A percentile compares a stretch with the other conserved stretches of the same genome.
These are phyloP conservation scores for Fusarium pininemorale DNA, from an alignment of 2,329 filamentous ascomycete genomes.

Conservation along the genomic window DNA sequence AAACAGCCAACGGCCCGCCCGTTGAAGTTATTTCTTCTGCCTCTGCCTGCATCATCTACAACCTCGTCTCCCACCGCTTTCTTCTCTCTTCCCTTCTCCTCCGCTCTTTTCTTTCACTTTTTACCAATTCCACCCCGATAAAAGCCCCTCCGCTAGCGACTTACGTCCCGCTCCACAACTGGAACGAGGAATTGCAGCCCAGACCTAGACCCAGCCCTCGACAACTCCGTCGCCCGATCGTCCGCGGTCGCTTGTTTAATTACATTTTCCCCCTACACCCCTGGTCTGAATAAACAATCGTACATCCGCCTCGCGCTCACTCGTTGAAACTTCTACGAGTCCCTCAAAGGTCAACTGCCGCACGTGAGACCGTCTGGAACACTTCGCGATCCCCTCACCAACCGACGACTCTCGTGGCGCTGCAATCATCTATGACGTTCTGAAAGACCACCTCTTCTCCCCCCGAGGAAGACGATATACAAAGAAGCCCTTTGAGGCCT, in stretches of 20 bases:
- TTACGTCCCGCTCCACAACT: conserved; percentile 28
- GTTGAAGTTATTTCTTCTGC: conserved; percentile 13
- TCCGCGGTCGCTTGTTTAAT: conserved; percentile 42
- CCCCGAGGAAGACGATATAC: conserved; percentile 28
- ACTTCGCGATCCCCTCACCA: conserved; percentile 29
- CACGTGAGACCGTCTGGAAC: conserved; percentile 37
- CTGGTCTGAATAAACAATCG: conserved; percentile 41
- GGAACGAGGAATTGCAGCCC: conserved; percentile 36
- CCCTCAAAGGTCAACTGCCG: conserved; percentile 23
- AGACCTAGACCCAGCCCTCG: conserved; percentile 13
- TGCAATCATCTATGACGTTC: conserved; percentile 39
- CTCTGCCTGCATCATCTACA: background rate
- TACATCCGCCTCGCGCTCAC: conserved; percentile 22
- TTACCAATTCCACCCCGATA: conserved; percentile 9
- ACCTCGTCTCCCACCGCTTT: conserved; percentile 3
- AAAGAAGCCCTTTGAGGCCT: conserved; percentile 27
- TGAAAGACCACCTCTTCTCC: conserved; percentile 31
- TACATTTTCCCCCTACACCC: conserved; percentile 41
- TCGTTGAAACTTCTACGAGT: conserved; percentile 21
- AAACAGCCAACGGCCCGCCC: conserved; percentile 18
- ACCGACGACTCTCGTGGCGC: conserved; percentile 25
- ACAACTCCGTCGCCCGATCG: conserved; percentile 31
- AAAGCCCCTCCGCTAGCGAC: conserved; percentile 31
- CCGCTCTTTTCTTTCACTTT: conserved; percentile 13
- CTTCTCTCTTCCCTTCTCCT: conserved; percentile 7